A percentile compares a stretch with the other conserved stretches of the same genome.
phyloP scores from a whole-genome alignment of 257 asterid genomes.

The Marsdenia floribunda region DNA sequence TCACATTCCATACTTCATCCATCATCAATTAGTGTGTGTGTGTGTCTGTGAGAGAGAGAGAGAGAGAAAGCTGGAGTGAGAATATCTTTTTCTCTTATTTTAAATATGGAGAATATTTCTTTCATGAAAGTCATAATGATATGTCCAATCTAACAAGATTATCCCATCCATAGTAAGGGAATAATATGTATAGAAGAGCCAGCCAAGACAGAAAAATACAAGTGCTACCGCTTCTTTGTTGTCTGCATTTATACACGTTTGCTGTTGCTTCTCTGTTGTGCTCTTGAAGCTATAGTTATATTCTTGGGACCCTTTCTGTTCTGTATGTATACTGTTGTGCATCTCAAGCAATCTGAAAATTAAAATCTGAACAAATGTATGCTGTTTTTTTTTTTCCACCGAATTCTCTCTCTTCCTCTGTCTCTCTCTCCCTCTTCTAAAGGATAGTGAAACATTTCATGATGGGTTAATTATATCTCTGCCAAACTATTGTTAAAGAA shows the following conservation, averaged over 20 bases:
- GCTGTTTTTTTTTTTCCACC: not conserved
- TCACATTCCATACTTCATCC: constrained; percentile 5
- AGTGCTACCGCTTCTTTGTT: not conserved
- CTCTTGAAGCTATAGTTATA: not conserved
- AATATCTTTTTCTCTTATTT: not conserved
- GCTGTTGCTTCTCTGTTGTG: not conserved
- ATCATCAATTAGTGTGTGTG: not conserved
- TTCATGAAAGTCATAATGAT: not conserved
- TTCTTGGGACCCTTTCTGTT: not conserved
- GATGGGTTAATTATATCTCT: not conserved
- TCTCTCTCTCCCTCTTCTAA: too few species aligned
- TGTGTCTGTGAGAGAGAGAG: not conserved
- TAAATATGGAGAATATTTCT: not conserved
- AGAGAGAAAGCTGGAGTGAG: constrained; percentile 1
- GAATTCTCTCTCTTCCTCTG: not conserved
- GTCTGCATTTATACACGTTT: not conserved
- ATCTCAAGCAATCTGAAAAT: not conserved
- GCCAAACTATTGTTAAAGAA: not conserved
- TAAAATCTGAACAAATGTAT: not conserved
- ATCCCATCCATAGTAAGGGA: not conserved
- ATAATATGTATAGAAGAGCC: constrained; percentile 6
- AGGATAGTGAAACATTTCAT: not conserved
- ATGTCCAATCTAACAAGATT: not conserved
- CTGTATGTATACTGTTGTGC: not conserved
- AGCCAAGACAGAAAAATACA: constrained; percentile 9